These are phyloP conservation scores for Populus euphratica DNA, from an alignment of 345 rosid species.

Conservation along the genomic window DNA sequence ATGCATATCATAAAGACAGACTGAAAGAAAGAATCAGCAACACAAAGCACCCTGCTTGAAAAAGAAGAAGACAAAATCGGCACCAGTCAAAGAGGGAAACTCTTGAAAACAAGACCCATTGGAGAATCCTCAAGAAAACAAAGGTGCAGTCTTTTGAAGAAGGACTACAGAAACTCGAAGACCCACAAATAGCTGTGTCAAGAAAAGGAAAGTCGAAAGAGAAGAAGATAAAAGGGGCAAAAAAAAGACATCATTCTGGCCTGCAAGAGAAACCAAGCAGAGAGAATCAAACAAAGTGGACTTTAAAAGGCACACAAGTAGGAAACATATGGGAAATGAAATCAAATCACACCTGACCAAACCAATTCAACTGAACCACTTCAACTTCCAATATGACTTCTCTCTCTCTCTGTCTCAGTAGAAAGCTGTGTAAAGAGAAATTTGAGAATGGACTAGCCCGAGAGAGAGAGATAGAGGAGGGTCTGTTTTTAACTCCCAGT, in stretches of 20 bases:
- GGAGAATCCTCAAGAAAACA: background rate
- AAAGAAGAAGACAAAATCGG: background rate
- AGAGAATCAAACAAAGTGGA: background rate
- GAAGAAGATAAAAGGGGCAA: background rate
- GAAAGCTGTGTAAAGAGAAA: background rate
- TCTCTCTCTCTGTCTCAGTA: background rate
- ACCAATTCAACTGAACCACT: background rate
- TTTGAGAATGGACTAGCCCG: background rate
- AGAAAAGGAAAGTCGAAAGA: background rate
- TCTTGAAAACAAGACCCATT: background rate
- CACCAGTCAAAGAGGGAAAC: background rate
- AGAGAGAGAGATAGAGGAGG: background rate
- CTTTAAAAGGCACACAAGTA: background rate
- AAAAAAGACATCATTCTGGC: background rate
- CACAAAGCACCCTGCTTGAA: background rate
- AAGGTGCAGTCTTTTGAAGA: background rate
- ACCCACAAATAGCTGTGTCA: background rate
- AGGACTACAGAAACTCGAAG: background rate
- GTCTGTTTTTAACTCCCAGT: background rate
- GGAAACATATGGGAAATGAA: background rate
- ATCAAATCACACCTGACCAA: background rate
- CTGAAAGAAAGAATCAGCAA: background rate
- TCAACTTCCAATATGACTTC: background rate
- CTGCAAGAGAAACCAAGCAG: background rate
- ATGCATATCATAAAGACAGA: background rate